Percentiles rank a stretch among this genome's conserved stretches.
Evolutionary conservation across 441 rosid species (phyloP).

Genomic region (Brassica hybrid): DNA sequence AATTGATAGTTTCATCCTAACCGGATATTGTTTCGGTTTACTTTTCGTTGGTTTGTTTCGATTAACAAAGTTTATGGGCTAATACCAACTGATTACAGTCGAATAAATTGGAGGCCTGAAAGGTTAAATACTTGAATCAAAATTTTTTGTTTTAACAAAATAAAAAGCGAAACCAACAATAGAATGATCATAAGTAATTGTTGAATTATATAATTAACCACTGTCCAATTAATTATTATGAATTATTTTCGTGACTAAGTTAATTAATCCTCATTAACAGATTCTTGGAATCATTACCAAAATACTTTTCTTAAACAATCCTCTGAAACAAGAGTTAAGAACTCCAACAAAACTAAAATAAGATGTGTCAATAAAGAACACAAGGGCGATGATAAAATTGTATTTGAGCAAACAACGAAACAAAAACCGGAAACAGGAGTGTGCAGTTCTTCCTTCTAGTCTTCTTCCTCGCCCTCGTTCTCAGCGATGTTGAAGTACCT

Average conservation of each 20-base stretch:
- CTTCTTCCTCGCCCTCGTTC: slow-evolving; percentile 86
- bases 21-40: slow-evolving; percentile 2
- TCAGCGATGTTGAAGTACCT: slow-evolving; percentile 92
- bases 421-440: slow-evolving; percentile 1
- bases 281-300: not conserved
- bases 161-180: too few relatives aligned
- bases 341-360: not conserved
- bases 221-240: too few relatives aligned
- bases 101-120: too few relatives aligned
- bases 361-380: not conserved
- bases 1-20: not conserved
- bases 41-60: slow-evolving; percentile 16
- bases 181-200: too few relatives aligned
- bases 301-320: not conserved
- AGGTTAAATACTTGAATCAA: not conserved
- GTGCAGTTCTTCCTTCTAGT: too few relatives aligned
- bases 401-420: slow-evolving; percentile 10
- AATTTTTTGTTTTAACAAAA: not conserved
- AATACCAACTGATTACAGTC: not conserved
- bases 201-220: too few relatives aligned
- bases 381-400: slow-evolving; percentile 14
- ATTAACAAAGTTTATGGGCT: slow-evolving; percentile 1
- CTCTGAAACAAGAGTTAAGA: slow-evolving; percentile 28
- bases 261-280: not conserved
- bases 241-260: too few relatives aligned